Evolutionary conservation across 257 asterid species (phyloP), one percentile per base, ranked within the genome.

Genomic region (Salvia splendens): DNA sequence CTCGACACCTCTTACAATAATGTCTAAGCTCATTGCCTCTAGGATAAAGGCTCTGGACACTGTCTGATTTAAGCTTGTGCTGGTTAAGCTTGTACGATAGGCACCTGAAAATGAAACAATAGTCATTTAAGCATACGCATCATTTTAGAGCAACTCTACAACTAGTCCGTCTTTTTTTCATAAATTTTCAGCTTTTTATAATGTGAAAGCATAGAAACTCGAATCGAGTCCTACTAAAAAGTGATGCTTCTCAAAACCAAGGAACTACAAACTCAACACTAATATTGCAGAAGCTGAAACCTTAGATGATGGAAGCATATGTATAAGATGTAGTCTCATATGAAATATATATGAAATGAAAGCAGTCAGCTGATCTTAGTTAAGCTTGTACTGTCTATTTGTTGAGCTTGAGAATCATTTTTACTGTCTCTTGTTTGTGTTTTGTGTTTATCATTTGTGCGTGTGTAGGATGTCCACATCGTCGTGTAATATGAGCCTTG

Each of bases 101-200:
- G 97, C 61, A 86, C 92, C 99, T 93, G 91, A 72, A 71, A 40
- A 74, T 11, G 59, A 53, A 9, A 35, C 16, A 6, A n/a, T n/a
- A n/a, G n/a, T n/a, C n/a, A n/a, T n/a, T n/a, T n/a, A n/a, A n/a
- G n/a, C n/a, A n/a, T 14, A 5, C 56, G 17, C 35, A 28, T 32
- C 35, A 45, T 16, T 71, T 10, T 30, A 38, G 38, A n/a, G 32
- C 32, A 16, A 50, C 12, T 50, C 56, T 17, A 8, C 9, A 17
- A 28, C 54, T 17, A 17, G 1, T 17, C 20, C 1, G 30, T 3
- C 16, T 8, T 16, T 6, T 50, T 50, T 50, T 16, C 9, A 3
- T 50, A 16, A 16, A 16, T 48, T 6, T n/a, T 6, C 9, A 7
- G 8, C 45, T 46, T 9, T 20, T 51, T 20, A 51, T 17, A 24